Evolutionary conservation across 768 basidiomycete species (phyloP), one percentile per base, ranked within the genome.

Genomic region (Termitomyces bulborhizus): DNA sequence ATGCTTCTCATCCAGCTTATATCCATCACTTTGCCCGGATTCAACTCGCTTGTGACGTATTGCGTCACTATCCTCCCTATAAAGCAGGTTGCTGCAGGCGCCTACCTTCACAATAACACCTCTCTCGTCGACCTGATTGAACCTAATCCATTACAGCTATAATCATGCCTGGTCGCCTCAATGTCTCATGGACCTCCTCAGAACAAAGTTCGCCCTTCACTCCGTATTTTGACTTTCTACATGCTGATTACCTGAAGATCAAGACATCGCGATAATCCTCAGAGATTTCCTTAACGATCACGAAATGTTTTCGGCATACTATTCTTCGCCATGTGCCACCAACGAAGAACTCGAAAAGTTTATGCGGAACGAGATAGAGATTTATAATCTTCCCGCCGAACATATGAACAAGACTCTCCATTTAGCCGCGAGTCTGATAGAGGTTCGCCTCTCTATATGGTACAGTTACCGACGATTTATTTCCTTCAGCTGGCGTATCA

Each of bases 401-500:
- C 45, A 41, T 18, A 36, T 61, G 26, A 47, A 56, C 13, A 54
- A 32, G 34, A 61, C 29, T 13, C 0, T 61, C 24, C 57, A 54
- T 26, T 16, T 56, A 3, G 37, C 57, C 8, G 60, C 60, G 8
- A 57, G 57, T 24, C 37, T 61, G n/a, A 57, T 59, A 8, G 58
- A 61, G 50, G 60, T 61, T 15, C 0, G 46, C 24, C n/a, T 36
- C 5, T 46, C 5, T n/a, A 34, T 29, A 26, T 47, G 11, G 3
- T 4, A 1, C 8, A 15, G 1, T 26, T 6, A 29, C 24, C 3
- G 24, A 37, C 27, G 29, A 26, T 12, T 48, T 7, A 41, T 32
- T n/a, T 16, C 42, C 34, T 27, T 7, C 40, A 66, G 65, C 54
- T 62, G 16, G 60, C 51, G 1, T 66, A 62, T 51, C 51, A 53